Evolutionary conservation across 2,329 filamentous ascomycete species (phyloP), one percentile per base, ranked within the genome.

Genomic region (Diaporthe helianthi): DNA sequence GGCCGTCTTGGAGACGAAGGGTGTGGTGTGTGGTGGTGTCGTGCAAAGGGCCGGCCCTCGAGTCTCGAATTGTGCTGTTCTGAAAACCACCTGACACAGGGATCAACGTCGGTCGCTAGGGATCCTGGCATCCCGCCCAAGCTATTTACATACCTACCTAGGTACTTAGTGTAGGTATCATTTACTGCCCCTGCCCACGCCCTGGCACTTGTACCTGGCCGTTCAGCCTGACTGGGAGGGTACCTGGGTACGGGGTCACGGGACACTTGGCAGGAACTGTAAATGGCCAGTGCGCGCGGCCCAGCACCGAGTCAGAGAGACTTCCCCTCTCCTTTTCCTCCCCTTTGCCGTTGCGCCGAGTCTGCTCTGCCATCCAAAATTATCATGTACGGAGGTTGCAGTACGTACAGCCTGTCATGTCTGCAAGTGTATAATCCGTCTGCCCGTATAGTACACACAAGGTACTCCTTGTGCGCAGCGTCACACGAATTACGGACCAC

Each of bases 51-150:
- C 55, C 38, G 55, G 41, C 26, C 58, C 41, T 47, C 41, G 41
- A 46, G 58, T 47, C 58, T 63, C 29, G 58, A 63, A 9, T 19
- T 61, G 55, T 26, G 55, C 55, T 61, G 55, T 63, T 63, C 58
- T 49, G 58, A 44, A 63, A 63, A 63, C 58, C 58, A 63, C 58
- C 58, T 63, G 58, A 63, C 44, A 63, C 58, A 63, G 44, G 58
- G 58, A 63, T 63, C 58, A 49, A 33, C 55, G 33, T 22, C 58
- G 29, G 58, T 63, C 44, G 58, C 58, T 36, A 61, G 44, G 44
- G 41, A 63, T 49, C 58, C 58, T 44, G 38, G 36, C 9, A 38
- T 38, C 36, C 36, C 36, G 41, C 41, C 3, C 19, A 8, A 26
- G 13, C 54, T 58, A 41, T 58, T 44, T 49, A n/a, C n/a, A n/a